phyloP scores from a whole-genome alignment of 805 yeast genomes.

The Monosporozyma yasuniensis region DNA sequence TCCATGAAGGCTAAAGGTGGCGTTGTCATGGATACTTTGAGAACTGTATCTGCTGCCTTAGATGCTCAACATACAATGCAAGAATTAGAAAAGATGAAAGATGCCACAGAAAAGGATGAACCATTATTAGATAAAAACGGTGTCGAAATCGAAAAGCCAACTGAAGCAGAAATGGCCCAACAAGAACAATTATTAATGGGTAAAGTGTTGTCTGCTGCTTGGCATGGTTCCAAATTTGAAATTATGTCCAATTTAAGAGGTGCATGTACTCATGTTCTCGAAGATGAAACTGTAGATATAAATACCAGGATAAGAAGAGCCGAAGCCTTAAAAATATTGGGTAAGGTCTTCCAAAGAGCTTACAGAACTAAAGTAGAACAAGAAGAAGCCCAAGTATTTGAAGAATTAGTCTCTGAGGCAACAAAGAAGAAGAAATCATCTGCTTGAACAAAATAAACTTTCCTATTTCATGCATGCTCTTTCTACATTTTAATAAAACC shows the following conservation, averaged over 20 bases:
- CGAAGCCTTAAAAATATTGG: conserved; percentile 49
- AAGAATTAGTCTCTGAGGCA: conserved; percentile 54
- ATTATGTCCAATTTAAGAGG: conserved; percentile 62
- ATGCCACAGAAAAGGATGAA: conserved; percentile 32
- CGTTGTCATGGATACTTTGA: conserved; percentile 61
- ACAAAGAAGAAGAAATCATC: conserved; percentile 33
- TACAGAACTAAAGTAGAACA: conserved; percentile 60
- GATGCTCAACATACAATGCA: conserved; percentile 76
- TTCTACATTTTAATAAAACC: background rate
- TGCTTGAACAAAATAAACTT: background rate
- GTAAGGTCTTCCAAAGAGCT: conserved; percentile 50
- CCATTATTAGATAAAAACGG: conserved; percentile 40
- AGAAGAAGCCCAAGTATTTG: conserved; percentile 70
- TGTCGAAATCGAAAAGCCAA: conserved; percentile 48
- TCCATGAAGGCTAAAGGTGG: conserved; percentile 67
- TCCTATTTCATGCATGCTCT: background rate
- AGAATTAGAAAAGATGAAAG: conserved; percentile 60
- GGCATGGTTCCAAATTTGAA: conserved; percentile 76
- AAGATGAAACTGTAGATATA: conserved; percentile 44
- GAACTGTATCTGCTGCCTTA: conserved; percentile 61
- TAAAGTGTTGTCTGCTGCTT: conserved; percentile 72
- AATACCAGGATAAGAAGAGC: conserved; percentile 51
- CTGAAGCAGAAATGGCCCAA: conserved; percentile 56
- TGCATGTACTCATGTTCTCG: conserved; percentile 58
- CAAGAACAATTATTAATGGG: conserved; percentile 70